Evolutionary conservation across 768 basidiomycete species (phyloP), one percentile per base, ranked within the genome.

Genomic region (Termitomyces titanicus): DNA sequence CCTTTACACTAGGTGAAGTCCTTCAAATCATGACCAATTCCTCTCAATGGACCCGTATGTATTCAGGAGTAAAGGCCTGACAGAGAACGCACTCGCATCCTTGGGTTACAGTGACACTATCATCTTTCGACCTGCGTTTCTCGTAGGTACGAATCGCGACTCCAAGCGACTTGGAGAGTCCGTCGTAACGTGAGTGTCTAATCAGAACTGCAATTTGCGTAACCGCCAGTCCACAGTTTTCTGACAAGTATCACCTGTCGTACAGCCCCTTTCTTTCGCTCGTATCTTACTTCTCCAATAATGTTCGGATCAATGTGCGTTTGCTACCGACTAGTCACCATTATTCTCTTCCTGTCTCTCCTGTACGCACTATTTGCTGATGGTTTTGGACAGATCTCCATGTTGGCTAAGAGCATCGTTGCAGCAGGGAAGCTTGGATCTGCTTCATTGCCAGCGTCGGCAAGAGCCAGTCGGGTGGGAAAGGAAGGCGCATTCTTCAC

Each of bases 61-160:
- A 34, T 13, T 6, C 54, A 89, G 85, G 76, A 84, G 81, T 62
- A 91, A 92, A 68, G 91, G 88, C 15, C 69, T 83, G 29, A 92
- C 91, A 0, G 92, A 92, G 66, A 71, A 79, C 44, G 86, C 71
- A 0, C 74, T 93, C 18, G 85, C 88, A 0, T 69, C 68, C 3
- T 69, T 92, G 5, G 89, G 88, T 10, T 92, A 92, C 65, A 64
- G 72, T 12, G 88, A 92, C 51, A 82, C 83, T 1, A 82, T 92
- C 56, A 64, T 89, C 45, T 85, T 91, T 66, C 79, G 87, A 18
- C 89, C 92, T 2, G 81, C 64, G 0, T 57, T 76, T n/a, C 68
- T 92, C 12, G 69, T 66, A 8, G 79, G 79, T 0, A 74, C 80
- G 1, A 64, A 81, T 3, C 73, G 86, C 34, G 49, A 50, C 3